Conservation (phyloP, 371 early-diverging fungal species). For the Actinomortierella wolfii region DNA sequence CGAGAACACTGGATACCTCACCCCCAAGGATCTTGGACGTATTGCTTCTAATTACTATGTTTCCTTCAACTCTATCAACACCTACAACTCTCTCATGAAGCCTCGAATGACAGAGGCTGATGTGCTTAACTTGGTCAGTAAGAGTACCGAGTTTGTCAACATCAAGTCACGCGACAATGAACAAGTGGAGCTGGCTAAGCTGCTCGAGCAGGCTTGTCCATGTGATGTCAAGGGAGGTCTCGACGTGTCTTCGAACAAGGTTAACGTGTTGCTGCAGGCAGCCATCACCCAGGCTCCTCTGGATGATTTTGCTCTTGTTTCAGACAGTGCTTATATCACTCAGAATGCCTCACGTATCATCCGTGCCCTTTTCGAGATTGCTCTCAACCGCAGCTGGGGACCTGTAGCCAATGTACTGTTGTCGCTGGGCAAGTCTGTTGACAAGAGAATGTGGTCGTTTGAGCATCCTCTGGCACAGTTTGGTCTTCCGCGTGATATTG, state of each 20-base stretch:
- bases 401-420: conserved; percentile 81
- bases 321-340: conserved; percentile 97
- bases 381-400: conserved; percentile 94
- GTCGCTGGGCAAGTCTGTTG: conserved; percentile 87
- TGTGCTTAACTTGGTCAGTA: conserved; percentile 88
- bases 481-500: conserved; percentile 74
- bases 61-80: conserved; percentile 86
- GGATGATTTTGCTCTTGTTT: conserved; percentile 93
- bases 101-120: conserved; percentile 93
- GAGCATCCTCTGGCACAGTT: conserved; percentile 93
- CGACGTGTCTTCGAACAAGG: conserved; percentile 93
- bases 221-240: conserved; percentile 91
- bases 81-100: conserved; percentile 91
- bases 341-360: conserved; percentile 94
- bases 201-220: conserved; percentile 90
- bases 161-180: conserved; percentile 97
- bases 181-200: conserved; percentile 88
- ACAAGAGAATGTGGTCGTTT: conserved; percentile 93
- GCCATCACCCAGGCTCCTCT: conserved; percentile 91
- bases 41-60: conserved; percentile 97
- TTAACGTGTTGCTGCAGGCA: conserved; percentile 94
- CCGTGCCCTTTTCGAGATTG: conserved; percentile 96
- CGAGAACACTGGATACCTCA: conserved; percentile 85
- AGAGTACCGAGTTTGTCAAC: conserved; percentile 92
- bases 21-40: conserved; percentile 91